These are phyloP conservation scores for Dictyostelium brefeldianum DNA, from an alignment of 78 protist species.

Conservation along the genomic window DNA sequence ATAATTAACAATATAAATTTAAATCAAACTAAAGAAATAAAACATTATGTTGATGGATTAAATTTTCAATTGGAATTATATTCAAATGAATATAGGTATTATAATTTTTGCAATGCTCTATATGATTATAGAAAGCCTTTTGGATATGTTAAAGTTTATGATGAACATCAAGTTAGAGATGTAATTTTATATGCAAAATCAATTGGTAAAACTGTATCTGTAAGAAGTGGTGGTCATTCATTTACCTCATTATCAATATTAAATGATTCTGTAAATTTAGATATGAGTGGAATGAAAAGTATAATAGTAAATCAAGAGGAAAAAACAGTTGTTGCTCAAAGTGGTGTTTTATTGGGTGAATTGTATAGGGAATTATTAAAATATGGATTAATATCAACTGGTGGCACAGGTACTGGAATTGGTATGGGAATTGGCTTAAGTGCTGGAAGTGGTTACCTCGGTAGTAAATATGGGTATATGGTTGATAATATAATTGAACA, in stretches of 20 bases:
- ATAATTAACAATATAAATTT: too few species aligned
- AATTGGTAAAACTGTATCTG: not conserved
- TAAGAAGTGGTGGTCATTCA: constrained; percentile 39
- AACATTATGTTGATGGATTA: too few species aligned
- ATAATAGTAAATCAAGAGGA: not conserved
- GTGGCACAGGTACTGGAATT: constrained; percentile 40
- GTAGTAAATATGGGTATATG: not conserved
- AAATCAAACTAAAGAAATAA: too few species aligned
- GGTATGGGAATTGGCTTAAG: constrained; percentile 39
- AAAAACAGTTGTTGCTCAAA: not conserved
- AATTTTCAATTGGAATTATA: too few species aligned
- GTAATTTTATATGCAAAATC: not conserved
- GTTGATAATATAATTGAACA: not conserved
- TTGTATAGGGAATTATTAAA: not conserved
- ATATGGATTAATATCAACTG: not conserved
- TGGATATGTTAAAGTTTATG: not conserved
- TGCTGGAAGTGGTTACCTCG: constrained; percentile 32
- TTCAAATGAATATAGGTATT: too few species aligned
- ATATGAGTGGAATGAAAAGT: constrained; percentile 17
- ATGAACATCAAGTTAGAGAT: not conserved
- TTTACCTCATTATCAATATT: not conserved
- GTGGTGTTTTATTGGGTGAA: constrained; percentile 9
- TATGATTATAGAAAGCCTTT: too few species aligned
- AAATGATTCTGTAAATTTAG: constrained; percentile 4
- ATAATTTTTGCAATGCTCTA: too few species aligned